phyloP scores from a whole-genome alignment of 2,329 filamentous ascomycete species.

The Fusarium nanum region DNA sequence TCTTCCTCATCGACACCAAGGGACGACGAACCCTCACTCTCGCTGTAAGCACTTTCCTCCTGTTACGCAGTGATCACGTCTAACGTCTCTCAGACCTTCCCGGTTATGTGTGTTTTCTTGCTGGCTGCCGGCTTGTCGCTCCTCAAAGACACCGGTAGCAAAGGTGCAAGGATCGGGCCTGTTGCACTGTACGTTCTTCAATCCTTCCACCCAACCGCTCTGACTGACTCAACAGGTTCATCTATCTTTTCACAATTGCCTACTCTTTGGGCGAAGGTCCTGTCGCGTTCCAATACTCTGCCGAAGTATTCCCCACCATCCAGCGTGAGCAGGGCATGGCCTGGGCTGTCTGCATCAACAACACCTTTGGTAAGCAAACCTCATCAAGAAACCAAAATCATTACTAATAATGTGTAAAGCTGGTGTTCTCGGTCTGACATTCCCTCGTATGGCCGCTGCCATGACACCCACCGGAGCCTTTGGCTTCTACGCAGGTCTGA shows the following conservation, averaged over 20 bases:
- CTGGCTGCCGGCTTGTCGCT: constrained; percentile 50
- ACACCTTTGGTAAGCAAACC: constrained; percentile 42
- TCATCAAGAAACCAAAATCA: fast-evolving
- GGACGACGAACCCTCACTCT: constrained; percentile 33
- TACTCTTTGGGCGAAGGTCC: constrained; percentile 54
- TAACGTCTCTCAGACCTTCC: constrained; percentile 47
- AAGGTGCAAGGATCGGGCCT: constrained; percentile 45
- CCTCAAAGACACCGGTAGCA: constrained; percentile 40
- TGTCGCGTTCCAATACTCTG: constrained; percentile 54
- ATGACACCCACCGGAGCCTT: constrained; percentile 51
- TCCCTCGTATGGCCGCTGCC: constrained; percentile 49
- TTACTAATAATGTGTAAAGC: constrained; percentile 30
- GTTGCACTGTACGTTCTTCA: constrained; percentile 39
- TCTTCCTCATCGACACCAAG: constrained; percentile 31
- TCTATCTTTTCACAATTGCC: constrained; percentile 53
- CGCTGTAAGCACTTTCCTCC: constrained; percentile 4
- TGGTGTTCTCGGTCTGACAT: constrained; percentile 48
- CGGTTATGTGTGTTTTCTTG: constrained; percentile 50
- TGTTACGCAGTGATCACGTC: fast-evolving
- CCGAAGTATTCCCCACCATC: constrained; percentile 54
- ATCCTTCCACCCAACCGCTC: fast-evolving
- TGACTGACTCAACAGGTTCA: constrained; percentile 38
- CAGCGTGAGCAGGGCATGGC: constrained; percentile 55
- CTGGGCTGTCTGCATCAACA: constrained; percentile 54
- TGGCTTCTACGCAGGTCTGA: constrained; percentile 61